phyloP scores from a whole-genome alignment of 1,284 basidiomycete species.

The Boletus holoroseus region DNA sequence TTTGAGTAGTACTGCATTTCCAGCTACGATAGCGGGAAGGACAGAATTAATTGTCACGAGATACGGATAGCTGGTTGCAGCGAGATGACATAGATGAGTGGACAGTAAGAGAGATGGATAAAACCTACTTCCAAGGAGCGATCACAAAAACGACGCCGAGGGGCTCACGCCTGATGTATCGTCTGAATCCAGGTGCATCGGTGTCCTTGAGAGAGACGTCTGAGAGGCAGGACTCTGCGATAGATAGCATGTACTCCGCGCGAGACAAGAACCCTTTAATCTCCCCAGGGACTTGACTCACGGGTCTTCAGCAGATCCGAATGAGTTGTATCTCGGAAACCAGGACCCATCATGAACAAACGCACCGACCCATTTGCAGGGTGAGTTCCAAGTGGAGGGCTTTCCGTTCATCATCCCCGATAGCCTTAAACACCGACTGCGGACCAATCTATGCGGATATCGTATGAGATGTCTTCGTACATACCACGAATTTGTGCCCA shows the following conservation, averaged over 20 bases:
- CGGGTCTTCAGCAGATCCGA: slow-evolving; percentile 49
- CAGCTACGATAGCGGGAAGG: slow-evolving; percentile 81
- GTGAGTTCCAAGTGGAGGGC: slow-evolving; percentile 54
- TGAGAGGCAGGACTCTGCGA: slow-evolving; percentile 72
- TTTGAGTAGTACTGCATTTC: slow-evolving; percentile 88
- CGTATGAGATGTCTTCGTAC: slow-evolving; percentile 14
- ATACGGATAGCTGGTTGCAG: slow-evolving; percentile 71
- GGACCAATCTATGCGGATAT: not conserved
- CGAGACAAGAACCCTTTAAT: slow-evolving; percentile 77
- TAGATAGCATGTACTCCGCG: slow-evolving; percentile 79
- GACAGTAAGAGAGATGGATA: not conserved
- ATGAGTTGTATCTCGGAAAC: not conserved
- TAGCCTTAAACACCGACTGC: slow-evolving; percentile 71
- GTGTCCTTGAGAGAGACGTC: slow-evolving; percentile 72
- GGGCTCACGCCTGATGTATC: slow-evolving; percentile 78
- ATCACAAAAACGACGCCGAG: slow-evolving; percentile 86
- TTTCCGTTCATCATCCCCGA: slow-evolving; percentile 33
- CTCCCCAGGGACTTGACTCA: slow-evolving; percentile 74
- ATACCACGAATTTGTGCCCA: slow-evolving; percentile 71
- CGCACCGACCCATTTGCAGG: slow-evolving; percentile 72
- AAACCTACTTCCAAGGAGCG: slow-evolving; percentile 81
- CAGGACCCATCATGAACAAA: slow-evolving; percentile 8
- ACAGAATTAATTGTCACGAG: slow-evolving; percentile 86
- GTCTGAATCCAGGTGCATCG: slow-evolving; percentile 76
- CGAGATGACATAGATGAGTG: not conserved